Percentiles rank a stretch among this genome's conserved stretches.
phyloP scores from a whole-genome alignment of 169 alveolate genomes.

The Babesia ovata region DNA sequence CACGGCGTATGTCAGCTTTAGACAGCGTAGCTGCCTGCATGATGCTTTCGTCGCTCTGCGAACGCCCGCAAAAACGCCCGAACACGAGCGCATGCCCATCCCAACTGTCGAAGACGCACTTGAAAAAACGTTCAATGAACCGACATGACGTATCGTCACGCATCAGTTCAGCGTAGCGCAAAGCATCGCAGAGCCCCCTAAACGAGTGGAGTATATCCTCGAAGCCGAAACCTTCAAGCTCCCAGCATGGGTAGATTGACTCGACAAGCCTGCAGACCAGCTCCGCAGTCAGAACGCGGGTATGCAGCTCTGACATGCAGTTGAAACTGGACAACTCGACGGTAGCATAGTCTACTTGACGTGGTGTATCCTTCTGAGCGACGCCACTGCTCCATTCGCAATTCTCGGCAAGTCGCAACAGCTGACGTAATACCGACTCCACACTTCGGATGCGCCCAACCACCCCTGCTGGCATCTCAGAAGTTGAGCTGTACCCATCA shows the following conservation, averaged over 20 bases:
- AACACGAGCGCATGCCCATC: constrained; percentile 28
- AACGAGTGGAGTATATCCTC: not conserved
- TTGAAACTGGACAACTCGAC: not conserved
- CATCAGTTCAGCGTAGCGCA: not conserved
- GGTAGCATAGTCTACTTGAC: not conserved
- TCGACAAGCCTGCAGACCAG: constrained; percentile 10
- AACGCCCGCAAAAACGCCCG: constrained; percentile 14
- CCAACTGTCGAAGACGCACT: not conserved
- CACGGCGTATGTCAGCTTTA: not conserved
- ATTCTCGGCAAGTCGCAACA: not conserved
- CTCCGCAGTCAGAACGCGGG: not conserved
- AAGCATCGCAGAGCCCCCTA: not conserved
- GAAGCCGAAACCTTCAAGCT: not conserved
- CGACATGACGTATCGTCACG: constrained; percentile 1
- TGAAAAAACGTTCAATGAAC: not conserved
- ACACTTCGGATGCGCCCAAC: constrained; percentile 2
- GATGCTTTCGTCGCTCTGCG: constrained; percentile 16
- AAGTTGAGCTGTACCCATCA: not conserved
- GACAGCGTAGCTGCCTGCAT: not conserved
- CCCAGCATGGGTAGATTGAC: constrained; percentile 13
- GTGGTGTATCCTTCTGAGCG: not conserved
- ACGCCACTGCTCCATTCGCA: not conserved
- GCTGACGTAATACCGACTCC: not conserved
- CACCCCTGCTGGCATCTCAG: not conserved
- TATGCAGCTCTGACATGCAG: not conserved